Conservation (phyloP, 2,329 filamentous ascomycete genomes). For the Zymoseptoria passerinii region DNA sequence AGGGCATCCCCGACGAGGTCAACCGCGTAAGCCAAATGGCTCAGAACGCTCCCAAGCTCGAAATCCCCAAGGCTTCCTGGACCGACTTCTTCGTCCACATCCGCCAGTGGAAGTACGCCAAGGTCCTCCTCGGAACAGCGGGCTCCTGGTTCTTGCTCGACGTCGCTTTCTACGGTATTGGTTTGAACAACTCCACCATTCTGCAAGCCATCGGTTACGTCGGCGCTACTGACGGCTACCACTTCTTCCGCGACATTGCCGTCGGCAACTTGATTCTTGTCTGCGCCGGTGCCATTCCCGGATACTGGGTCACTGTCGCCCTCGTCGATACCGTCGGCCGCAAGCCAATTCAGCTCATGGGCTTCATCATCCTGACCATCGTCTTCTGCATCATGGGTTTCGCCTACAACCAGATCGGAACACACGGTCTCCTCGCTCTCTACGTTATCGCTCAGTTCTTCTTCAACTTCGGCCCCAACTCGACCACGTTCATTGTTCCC, state of each 20-base stretch:
- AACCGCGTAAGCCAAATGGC: slow-evolving; percentile 51
- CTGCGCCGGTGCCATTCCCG: slow-evolving; percentile 68
- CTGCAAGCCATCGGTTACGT: slow-evolving; percentile 65
- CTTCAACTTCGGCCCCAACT: slow-evolving; percentile 47
- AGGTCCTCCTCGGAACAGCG: slow-evolving; percentile 68
- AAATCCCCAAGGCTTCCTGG: slow-evolving; percentile 63
- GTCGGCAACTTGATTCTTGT: slow-evolving; percentile 73
- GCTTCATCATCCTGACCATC: slow-evolving; percentile 41
- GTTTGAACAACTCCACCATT: slow-evolving; percentile 68
- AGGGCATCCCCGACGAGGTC: slow-evolving; percentile 60
- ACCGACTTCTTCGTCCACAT: slow-evolving; percentile 65
- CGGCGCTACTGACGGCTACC: slow-evolving; percentile 54
- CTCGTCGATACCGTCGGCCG: slow-evolving; percentile 66
- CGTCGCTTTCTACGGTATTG: slow-evolving; percentile 49
- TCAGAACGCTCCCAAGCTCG: slow-evolving; percentile 47
- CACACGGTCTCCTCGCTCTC: slow-evolving; percentile 36
- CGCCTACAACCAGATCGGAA: slow-evolving; percentile 38
- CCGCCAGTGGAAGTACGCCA: slow-evolving; percentile 59
- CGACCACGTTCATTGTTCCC: slow-evolving; percentile 45
- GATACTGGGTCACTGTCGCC: slow-evolving; percentile 73
- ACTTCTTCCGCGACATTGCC: slow-evolving; percentile 64
- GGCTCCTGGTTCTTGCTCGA: slow-evolving; percentile 81
- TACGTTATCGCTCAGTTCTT: slow-evolving; percentile 45
- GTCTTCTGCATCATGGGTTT: slow-evolving; percentile 45
- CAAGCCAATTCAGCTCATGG: slow-evolving; percentile 64